Percentiles rank a stretch among this genome's conserved stretches.
Evolutionary conservation across 1,139 yeast genomes (phyloP).

Genomic region (Yamadazyma spencermartinsiae): DNA sequence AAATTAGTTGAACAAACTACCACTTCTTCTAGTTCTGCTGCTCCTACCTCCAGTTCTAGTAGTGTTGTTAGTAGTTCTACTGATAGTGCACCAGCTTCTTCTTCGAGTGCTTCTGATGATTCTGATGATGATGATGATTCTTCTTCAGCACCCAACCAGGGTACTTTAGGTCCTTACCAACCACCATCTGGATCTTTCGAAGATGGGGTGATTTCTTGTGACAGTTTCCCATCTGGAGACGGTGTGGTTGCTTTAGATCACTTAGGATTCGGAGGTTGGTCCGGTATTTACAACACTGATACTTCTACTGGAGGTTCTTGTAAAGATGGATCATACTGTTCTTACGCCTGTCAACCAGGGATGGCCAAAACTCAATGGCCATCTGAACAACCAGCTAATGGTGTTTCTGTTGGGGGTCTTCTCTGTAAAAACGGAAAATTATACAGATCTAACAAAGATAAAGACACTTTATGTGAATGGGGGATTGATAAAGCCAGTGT

Average conservation of each 20-base stretch:
- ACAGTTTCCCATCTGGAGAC: constrained; percentile 65
- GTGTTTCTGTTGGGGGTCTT: constrained; percentile 81
- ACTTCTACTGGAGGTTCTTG: constrained; percentile 70
- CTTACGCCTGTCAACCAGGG: constrained; percentile 87
- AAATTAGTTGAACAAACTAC: constrained; percentile 31
- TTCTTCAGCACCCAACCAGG: constrained; percentile 38
- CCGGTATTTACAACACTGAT: constrained; percentile 64
- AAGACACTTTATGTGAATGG: constrained; percentile 74
- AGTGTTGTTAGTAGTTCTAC: constrained; percentile 13
- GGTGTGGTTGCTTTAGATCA: constrained; percentile 68
- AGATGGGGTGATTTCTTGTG: constrained; percentile 66
- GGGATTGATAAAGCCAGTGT: constrained; percentile 65
- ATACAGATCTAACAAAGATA: constrained; percentile 62
- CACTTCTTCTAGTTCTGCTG: constrained; percentile 18
- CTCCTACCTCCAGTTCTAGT: constrained; percentile 18
- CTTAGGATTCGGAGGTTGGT: constrained; percentile 67
- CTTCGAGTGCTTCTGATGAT: constrained; percentile 18
- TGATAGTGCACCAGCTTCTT: constrained; percentile 18
- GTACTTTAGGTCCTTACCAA: constrained; percentile 56
- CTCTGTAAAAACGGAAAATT: constrained; percentile 67
- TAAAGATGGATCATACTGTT: constrained; percentile 75
- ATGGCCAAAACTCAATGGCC: constrained; percentile 94
- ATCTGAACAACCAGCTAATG: constrained; percentile 63
- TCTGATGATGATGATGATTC: constrained; percentile 10
- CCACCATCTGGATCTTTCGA: constrained; percentile 55